phyloP scores from a whole-genome alignment of 495 filamentous ascomycete genomes.

The Xylaria nigripes region DNA sequence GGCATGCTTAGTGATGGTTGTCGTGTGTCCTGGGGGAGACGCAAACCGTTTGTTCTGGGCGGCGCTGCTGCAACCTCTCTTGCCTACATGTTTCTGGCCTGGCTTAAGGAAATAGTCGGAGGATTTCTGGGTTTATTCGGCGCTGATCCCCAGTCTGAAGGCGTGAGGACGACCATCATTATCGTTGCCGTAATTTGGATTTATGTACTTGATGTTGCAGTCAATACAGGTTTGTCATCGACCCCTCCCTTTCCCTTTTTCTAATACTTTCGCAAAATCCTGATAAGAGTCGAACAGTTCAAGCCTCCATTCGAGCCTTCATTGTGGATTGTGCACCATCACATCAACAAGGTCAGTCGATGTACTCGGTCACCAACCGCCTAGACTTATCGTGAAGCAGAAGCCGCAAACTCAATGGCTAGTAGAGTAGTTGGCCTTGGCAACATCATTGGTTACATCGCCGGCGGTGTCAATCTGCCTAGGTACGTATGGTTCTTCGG shows the following conservation, averaged over 20 bases:
- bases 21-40: constrained; percentile 68
- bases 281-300: constrained; percentile 44
- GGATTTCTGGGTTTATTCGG: constrained; percentile 66
- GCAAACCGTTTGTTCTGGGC: constrained; percentile 80
- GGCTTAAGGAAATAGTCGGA: constrained; percentile 70
- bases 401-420: constrained; percentile 82
- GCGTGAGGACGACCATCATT: constrained; percentile 54
- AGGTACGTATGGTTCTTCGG: constrained; percentile 66
- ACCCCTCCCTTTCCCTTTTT: not conserved
- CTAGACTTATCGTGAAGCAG: constrained; percentile 16
- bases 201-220: constrained; percentile 81
- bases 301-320: constrained; percentile 81
- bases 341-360: constrained; percentile 64
- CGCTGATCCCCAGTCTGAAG: constrained; percentile 50
- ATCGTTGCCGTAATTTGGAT: constrained; percentile 71
- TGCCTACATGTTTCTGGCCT: constrained; percentile 67
- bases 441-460: constrained; percentile 78
- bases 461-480: constrained; percentile 71
- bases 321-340: constrained; percentile 84
- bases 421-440: constrained; percentile 71
- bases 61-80: constrained; percentile 66
- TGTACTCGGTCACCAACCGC: not conserved
- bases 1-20: constrained; percentile 87
- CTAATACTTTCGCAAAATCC: not conserved
- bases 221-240: constrained; percentile 67